These are phyloP conservation scores for Talaromyces stipitatus DNA, from an alignment of 495 filamentous ascomycete species.

Conservation along the genomic window DNA sequence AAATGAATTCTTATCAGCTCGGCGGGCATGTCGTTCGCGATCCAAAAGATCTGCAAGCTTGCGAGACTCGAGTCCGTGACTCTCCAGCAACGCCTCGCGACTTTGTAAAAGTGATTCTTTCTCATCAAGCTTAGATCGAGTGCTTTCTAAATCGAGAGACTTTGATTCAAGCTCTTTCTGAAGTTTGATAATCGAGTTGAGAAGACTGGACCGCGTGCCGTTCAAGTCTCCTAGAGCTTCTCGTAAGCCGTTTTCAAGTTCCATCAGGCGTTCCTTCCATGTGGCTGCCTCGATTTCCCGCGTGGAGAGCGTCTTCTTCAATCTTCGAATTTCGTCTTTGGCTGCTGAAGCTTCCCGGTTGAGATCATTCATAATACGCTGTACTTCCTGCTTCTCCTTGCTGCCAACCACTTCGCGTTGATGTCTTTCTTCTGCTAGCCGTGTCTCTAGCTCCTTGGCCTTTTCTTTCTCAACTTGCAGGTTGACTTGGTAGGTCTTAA, in stretches of 20 bases:
- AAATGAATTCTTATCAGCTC: slow-evolving; percentile 75
- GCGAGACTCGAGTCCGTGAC: slow-evolving; percentile 73
- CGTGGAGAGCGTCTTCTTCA: slow-evolving; percentile 72
- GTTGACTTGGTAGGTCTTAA: slow-evolving; percentile 64
- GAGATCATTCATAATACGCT: slow-evolving; percentile 73
- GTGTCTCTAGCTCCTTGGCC: slow-evolving; percentile 66
- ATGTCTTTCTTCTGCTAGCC: slow-evolving; percentile 67
- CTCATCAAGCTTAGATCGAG: slow-evolving; percentile 67
- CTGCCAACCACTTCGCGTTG: slow-evolving; percentile 81
- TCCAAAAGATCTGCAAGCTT: slow-evolving; percentile 85
- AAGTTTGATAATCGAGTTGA: slow-evolving; percentile 80
- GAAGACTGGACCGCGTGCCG: slow-evolving; percentile 77
- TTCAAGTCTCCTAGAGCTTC: slow-evolving; percentile 78
- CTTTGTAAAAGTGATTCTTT: slow-evolving; percentile 85
- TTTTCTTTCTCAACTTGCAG: slow-evolving; percentile 78
- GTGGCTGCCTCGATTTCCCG: slow-evolving; percentile 82
- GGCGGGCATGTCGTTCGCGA: slow-evolving; percentile 77
- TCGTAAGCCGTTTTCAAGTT: slow-evolving; percentile 80
- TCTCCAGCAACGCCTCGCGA: slow-evolving; percentile 87
- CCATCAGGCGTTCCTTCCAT: slow-evolving; percentile 81
- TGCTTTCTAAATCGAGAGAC: slow-evolving; percentile 68
- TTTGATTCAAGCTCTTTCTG: slow-evolving; percentile 83
- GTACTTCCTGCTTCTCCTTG: slow-evolving; percentile 81
- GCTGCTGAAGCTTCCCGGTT: slow-evolving; percentile 70
- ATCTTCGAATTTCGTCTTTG: slow-evolving; percentile 77